Conservation (phyloP, 257 asterid species). For the Solanum pinnatisectum region DNA sequence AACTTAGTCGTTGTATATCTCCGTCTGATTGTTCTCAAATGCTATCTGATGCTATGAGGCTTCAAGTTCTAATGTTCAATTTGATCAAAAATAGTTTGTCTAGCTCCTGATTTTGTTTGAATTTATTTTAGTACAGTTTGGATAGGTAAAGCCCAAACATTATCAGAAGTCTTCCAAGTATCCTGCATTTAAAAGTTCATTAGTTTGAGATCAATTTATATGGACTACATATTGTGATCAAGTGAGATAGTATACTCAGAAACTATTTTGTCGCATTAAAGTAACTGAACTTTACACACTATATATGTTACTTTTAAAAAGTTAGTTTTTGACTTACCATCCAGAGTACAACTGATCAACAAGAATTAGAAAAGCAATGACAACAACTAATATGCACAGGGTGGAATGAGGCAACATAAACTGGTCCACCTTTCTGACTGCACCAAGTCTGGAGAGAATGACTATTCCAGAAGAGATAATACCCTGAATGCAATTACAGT, state of each 20-base stretch:
- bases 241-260: no score
- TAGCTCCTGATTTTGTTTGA: no score
- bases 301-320: no score
- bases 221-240: background rate
- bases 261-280: background rate
- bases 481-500: conserved; percentile 37
- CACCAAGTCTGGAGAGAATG: conserved; percentile 81
- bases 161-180: conserved; percentile 62
- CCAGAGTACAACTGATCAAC: conserved; percentile 66
- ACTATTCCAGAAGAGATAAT: conserved; percentile 72
- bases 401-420: conserved; percentile 75
- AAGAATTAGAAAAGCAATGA: conserved; percentile 64
- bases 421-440: conserved; percentile 86
- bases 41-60: no score
- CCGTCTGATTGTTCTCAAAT: no score
- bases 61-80: no score
- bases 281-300: background rate
- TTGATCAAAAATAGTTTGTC: no score
- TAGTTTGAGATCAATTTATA: background rate
- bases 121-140: no score
- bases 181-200: conserved; percentile 26
- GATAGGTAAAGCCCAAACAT: conserved; percentile 52
- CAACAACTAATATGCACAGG: conserved; percentile 74
- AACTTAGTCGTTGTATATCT: no score
- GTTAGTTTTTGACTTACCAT: conserved; percentile 35